phyloP scores from a whole-genome alignment of 2,329 filamentous ascomycete species.

The Ophiostoma fasciatum region DNA sequence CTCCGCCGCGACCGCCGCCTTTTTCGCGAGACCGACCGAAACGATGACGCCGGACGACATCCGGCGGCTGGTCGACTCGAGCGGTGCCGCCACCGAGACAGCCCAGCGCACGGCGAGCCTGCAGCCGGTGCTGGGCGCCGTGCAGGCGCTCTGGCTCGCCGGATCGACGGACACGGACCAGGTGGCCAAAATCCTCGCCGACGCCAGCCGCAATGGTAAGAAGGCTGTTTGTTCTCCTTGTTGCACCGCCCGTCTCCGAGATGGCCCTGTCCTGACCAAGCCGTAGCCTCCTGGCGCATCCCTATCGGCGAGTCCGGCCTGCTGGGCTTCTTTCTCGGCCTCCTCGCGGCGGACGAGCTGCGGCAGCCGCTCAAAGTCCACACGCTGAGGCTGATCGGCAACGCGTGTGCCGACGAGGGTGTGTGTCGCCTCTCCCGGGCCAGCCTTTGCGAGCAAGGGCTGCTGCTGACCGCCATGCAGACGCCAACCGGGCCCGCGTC shows the following conservation, averaged over 20 bases:
- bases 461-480: conserved; percentile 17
- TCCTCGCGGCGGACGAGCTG: conserved; percentile 26
- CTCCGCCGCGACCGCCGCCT: no score
- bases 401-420: conserved; percentile 48
- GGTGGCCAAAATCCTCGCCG: conserved; percentile 36
- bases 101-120: conserved; percentile 16
- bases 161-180: conserved; percentile 27
- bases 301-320: conserved; percentile 44
- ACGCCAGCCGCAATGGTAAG: conserved; percentile 41
- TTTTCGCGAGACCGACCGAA: no score
- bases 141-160: conserved; percentile 26
- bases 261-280: neutral
- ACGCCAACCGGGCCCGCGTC: conserved; percentile 43
- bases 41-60: neutral
- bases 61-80: neutral
- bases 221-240: conserved; percentile 5
- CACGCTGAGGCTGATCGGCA: conserved; percentile 42
- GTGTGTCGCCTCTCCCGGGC: conserved; percentile 10
- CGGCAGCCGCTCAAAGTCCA: conserved; percentile 34
- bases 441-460: no score
- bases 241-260: neutral
- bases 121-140: conserved; percentile 22
- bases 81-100: conserved; percentile 3
- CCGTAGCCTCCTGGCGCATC: conserved; percentile 37
- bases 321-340: conserved; percentile 37